A percentile compares a stretch with the other conserved stretches of the same genome.
These are phyloP conservation scores for Phytophthora sp. DNA, from an alignment of 352 stramenopile species.

Conservation along the genomic window DNA sequence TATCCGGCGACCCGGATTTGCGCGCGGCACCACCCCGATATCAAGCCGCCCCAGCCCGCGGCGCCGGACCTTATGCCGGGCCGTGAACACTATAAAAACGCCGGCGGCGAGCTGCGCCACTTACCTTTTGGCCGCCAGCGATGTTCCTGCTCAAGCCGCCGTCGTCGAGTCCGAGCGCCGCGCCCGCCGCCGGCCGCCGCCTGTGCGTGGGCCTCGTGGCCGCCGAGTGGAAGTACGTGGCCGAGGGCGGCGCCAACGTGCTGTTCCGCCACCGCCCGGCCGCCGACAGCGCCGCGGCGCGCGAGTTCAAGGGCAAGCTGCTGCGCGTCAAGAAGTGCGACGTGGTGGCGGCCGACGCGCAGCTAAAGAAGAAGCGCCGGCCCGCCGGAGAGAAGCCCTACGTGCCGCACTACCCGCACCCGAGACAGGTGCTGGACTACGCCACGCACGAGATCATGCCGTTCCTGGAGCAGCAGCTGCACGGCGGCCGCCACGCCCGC, in stretches of 20 bases:
- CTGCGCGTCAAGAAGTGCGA: slow-evolving; percentile 89
- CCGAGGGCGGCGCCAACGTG: slow-evolving; percentile 87
- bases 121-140: not conserved
- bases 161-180: slow-evolving; percentile 13
- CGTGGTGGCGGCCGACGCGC: slow-evolving; percentile 18
- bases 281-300: slow-evolving; percentile 12
- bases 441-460: slow-evolving; percentile 78
- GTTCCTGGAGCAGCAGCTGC: slow-evolving; percentile 56
- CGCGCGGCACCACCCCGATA: too few relatives aligned
- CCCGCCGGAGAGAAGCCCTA: slow-evolving; percentile 34
- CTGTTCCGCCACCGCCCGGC: slow-evolving; percentile 75
- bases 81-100: slow-evolving; percentile 17
- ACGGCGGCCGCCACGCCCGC: not conserved
- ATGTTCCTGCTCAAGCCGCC: slow-evolving; percentile 65
- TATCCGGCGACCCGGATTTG: too few relatives aligned
- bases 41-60: too few relatives aligned
- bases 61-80: too few relatives aligned
- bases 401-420: slow-evolving; percentile 72
- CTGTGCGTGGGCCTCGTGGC: slow-evolving; percentile 38
- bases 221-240: slow-evolving; percentile 88
- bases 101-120: not conserved
- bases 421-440: slow-evolving; percentile 72
- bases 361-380: slow-evolving; percentile 18
- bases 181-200: slow-evolving; percentile 8
- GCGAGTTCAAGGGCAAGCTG: slow-evolving; percentile 72